Evolutionary conservation across 78 protist species (phyloP), one percentile per base, ranked within the genome.

Genomic region (Chrysochromulina parva): DNA sequence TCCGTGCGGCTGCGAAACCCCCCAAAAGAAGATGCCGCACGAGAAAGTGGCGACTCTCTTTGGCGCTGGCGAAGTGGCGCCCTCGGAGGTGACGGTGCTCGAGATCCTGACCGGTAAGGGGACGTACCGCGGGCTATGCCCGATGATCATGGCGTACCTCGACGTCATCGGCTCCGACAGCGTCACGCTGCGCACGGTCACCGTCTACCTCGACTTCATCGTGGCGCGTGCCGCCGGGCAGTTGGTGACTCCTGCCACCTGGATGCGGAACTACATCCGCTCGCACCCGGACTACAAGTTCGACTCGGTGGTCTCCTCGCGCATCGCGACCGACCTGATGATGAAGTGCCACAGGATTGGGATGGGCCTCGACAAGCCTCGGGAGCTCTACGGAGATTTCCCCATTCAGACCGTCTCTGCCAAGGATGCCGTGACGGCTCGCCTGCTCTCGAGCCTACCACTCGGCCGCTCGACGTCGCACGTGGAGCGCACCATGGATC

Each of bases 241-340:
- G 78, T 24, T 96, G 55, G 28, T 19, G 20, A 96, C 97, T 14
- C 66, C 95, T 10, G 97, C 98, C 5, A 58, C 60, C 48, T 97
- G 92, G 93, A 58, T 94, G 62, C 81, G 98, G 60, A 50, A 92
- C 17, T 85, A 88, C 60, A 96, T 97, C 50, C 55, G 24, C 65
- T 2, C 28, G 47, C 98, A 97, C 95, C 95, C 96, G 14, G 94
- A 66, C 59, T 97, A 97, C 92, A 5, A 86, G 22, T 71, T 90
- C 38, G 98, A 97, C 93, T 94, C 96, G 26, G 50, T 82, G 22
- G 95, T 97, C 74, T 93, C 93, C 17, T 88, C 90, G 57, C 85
- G 53, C 53, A 95, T 97, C 73, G 92, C 92, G 78, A 48, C 73
- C n/a, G 97, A 97, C 93, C 84, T 97, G 60, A 20, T 97, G 57